phyloP scores from a whole-genome alignment of 495 filamentous ascomycete genomes.

The Astrothelium subdiscretum region DNA sequence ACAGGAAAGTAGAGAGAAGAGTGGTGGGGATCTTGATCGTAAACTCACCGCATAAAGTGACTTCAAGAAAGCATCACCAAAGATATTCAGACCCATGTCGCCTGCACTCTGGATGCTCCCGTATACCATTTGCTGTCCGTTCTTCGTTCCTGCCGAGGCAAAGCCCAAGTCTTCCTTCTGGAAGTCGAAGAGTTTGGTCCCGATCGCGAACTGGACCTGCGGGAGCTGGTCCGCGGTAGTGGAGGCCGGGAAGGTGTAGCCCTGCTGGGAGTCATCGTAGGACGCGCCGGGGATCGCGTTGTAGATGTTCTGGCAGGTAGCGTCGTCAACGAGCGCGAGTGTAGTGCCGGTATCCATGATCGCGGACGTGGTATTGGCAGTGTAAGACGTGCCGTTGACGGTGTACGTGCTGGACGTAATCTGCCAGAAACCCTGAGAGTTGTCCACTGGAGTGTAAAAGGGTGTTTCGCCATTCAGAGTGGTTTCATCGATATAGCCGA shows the following conservation, averaged over 20 bases:
- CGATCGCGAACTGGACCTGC: constrained; percentile 55
- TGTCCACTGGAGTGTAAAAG: constrained; percentile 55
- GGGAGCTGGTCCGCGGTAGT: constrained; percentile 51
- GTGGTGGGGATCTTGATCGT: too few species aligned
- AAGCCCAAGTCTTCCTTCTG: constrained; percentile 65
- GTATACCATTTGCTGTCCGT: constrained; percentile 43
- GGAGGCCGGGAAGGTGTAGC: constrained; percentile 52
- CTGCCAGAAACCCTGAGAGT: constrained; percentile 61
- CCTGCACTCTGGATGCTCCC: constrained; percentile 69
- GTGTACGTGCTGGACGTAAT: constrained; percentile 49
- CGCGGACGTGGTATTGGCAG: constrained; percentile 53
- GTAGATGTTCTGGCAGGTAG: constrained; percentile 56
- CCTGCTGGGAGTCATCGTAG: constrained; percentile 54
- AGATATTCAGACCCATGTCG: constrained; percentile 53
- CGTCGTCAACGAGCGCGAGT: constrained; percentile 57
- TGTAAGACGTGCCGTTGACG: constrained; percentile 48
- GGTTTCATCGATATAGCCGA: constrained; percentile 63
- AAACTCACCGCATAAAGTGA: constrained; percentile 58
- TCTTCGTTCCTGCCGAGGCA: constrained; percentile 38
- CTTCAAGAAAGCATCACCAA: constrained; percentile 66
- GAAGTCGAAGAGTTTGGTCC: constrained; percentile 50
- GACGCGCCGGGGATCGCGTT: constrained; percentile 53
- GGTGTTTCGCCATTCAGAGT: constrained; percentile 45
- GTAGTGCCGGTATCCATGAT: constrained; percentile 75
- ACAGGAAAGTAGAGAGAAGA: too few species aligned